These are phyloP conservation scores for Ceratocystis destructans DNA, from an alignment of 2,329 filamentous ascomycete genomes.

Conservation along the genomic window DNA sequence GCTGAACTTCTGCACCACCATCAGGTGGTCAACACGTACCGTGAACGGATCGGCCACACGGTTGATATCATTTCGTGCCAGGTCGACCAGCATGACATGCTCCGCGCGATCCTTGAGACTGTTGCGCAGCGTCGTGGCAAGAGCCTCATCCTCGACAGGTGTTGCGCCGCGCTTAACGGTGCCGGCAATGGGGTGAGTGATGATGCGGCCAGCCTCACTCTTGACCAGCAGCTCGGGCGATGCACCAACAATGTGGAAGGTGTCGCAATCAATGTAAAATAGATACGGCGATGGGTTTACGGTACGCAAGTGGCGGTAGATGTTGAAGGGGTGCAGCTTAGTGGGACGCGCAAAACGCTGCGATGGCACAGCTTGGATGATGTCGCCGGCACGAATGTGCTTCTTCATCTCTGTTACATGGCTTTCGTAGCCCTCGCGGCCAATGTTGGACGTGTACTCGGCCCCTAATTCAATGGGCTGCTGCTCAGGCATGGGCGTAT, in stretches of 20 bases:
- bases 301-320: slow-evolving; percentile 91
- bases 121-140: slow-evolving; percentile 61
- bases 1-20: slow-evolving; percentile 89
- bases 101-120: slow-evolving; percentile 87
- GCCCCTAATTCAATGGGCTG: slow-evolving; percentile 57
- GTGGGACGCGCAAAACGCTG: slow-evolving; percentile 87
- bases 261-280: slow-evolving; percentile 83
- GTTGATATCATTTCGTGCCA: slow-evolving; percentile 93
- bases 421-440: slow-evolving; percentile 72
- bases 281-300: slow-evolving; percentile 96
- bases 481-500: slow-evolving; percentile 66
- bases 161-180: slow-evolving; percentile 80
- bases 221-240: slow-evolving; percentile 93
- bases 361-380: slow-evolving; percentile 93
- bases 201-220: slow-evolving; percentile 69
- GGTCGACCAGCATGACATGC: slow-evolving; percentile 95
- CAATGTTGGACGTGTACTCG: slow-evolving; percentile 85
- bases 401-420: slow-evolving; percentile 78
- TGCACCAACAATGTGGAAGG: slow-evolving; percentile 90
- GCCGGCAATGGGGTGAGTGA: slow-evolving; percentile 93
- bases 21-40: slow-evolving; percentile 81
- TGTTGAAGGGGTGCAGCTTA: slow-evolving; percentile 88
- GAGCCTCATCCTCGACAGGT: slow-evolving; percentile 62
- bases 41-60: slow-evolving; percentile 82
- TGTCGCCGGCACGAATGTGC: slow-evolving; percentile 83